A percentile compares a stretch with the other conserved stretches of the same genome.
Conservation (phyloP, 2,329 filamentous ascomycete genomes). For the Pseudogymnoascus pannorum region DNA sequence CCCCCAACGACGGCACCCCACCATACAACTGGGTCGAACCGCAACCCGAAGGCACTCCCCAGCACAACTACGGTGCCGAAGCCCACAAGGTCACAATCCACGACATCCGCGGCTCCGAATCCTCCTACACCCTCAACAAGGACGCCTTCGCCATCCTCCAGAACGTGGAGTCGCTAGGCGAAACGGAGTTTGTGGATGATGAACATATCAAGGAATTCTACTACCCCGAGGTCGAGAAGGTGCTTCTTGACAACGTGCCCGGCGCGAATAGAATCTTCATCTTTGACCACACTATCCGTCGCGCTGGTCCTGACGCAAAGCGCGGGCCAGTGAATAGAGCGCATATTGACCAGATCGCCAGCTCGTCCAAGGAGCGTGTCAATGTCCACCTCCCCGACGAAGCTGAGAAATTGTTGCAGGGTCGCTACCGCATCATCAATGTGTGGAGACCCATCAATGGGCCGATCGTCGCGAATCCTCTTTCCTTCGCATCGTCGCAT, state of each 20-base stretch:
- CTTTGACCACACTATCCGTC: constrained; percentile 87
- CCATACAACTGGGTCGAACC: constrained; percentile 50
- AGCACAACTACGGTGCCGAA: constrained; percentile 26
- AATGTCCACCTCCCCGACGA: constrained; percentile 58
- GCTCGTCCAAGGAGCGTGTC: constrained; percentile 60
- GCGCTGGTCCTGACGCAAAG: constrained; percentile 48
- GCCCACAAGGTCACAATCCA: constrained; percentile 39
- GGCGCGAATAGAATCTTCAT: constrained; percentile 61
- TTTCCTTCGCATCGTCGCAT: constrained; percentile 26
- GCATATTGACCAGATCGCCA: constrained; percentile 76
- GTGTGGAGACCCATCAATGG: constrained; percentile 54
- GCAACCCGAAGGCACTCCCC: constrained; percentile 22
- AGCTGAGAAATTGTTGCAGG: constrained; percentile 56
- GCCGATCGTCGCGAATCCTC: constrained; percentile 24
- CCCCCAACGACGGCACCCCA: constrained; percentile 44
- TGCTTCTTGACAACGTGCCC: constrained; percentile 61
- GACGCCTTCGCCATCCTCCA: constrained; percentile 67
- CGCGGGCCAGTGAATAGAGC: constrained; percentile 64
- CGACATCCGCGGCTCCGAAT: constrained; percentile 68
- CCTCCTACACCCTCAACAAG: constrained; percentile 58
- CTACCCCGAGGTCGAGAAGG: constrained; percentile 74
- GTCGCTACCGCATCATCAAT: constrained; percentile 77
- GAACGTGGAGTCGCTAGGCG: constrained; percentile 48
- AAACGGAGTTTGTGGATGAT: constrained; percentile 59
- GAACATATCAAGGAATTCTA: constrained; percentile 62